A percentile compares a stretch with the other conserved stretches of the same genome.
phyloP scores from a whole-genome alignment of 108 stramenopile species.

The Skeletonema grethae region DNA sequence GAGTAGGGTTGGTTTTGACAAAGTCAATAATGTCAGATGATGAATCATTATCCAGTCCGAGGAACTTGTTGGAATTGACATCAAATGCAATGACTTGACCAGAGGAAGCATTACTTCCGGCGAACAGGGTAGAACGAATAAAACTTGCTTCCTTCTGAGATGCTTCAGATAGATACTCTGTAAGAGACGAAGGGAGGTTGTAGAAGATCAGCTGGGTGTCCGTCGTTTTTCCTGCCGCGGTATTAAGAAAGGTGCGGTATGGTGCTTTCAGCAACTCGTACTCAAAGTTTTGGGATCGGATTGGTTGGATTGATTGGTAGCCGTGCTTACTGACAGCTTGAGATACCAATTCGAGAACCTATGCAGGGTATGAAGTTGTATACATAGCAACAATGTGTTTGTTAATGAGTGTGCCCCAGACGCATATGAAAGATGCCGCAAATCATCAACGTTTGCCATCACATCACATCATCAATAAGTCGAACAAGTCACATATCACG shows the following conservation, averaged over 20 bases:
- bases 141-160: slow-evolving; percentile 59
- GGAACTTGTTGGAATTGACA: slow-evolving; percentile 40
- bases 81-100: slow-evolving; percentile 68
- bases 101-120: slow-evolving; percentile 9
- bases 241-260: slow-evolving; percentile 69
- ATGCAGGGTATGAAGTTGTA: neutral
- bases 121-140: slow-evolving; percentile 63
- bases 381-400: neutral
- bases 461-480: neutral
- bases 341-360: slow-evolving; percentile 73
- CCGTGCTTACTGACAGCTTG: slow-evolving; percentile 43
- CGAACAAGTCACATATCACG: neutral
- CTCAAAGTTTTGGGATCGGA: slow-evolving; percentile 63
- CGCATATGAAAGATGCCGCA: neutral
- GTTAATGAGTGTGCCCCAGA: neutral
- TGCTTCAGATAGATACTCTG: slow-evolving; percentile 65
- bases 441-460: neutral
- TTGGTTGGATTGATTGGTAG: slow-evolving; percentile 55
- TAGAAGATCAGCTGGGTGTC: slow-evolving; percentile 56
- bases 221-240: slow-evolving; percentile 18
- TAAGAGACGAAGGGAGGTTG: slow-evolving; percentile 67
- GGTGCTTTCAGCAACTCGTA: slow-evolving; percentile 71
- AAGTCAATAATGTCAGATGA: slow-evolving; percentile 18
- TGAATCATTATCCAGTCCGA: slow-evolving; percentile 38
- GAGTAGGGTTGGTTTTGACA: slow-evolving; percentile 20